These are phyloP conservation scores for Lenwebbia sp. DNA, from an alignment of 345 rosid genomes.

Conservation along the genomic window DNA sequence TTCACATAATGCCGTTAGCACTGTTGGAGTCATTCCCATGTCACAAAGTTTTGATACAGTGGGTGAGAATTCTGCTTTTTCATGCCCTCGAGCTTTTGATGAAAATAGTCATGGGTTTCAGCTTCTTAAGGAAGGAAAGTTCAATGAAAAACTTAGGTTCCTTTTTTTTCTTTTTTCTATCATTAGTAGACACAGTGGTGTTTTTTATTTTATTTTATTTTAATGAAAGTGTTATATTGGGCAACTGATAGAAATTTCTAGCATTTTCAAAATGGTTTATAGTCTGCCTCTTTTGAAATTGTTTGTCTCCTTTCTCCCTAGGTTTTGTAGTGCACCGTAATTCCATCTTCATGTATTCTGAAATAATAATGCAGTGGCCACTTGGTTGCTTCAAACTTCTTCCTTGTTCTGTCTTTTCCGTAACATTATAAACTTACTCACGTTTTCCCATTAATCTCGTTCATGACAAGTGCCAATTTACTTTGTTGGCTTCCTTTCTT, in stretches of 20 bases:
- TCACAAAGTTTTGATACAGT: constrained; percentile 92
- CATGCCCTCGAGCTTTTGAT: background rate
- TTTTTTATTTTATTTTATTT: background rate
- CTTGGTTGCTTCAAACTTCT: background rate
- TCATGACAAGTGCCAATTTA: background rate
- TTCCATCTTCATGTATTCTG: background rate
- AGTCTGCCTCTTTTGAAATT: background rate
- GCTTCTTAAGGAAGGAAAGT: background rate
- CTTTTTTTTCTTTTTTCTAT: background rate
- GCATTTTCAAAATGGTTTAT: background rate
- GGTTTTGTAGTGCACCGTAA: background rate
- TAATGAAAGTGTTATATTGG: background rate
- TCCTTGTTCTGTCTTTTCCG: background rate
- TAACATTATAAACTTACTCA: background rate
- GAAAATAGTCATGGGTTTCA: background rate
- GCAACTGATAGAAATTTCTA: background rate
- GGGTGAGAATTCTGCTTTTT: constrained; percentile 28
- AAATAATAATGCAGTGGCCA: background rate
- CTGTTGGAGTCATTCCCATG: constrained; percentile 65
- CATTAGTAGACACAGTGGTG: background rate
- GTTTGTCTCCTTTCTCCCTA: background rate
- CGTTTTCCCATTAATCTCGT: background rate
- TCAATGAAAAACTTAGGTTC: background rate
- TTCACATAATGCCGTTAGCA: constrained; percentile 51
- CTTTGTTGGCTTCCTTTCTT: background rate